phyloP scores from a whole-genome alignment of 257 asterid species.

The Solanum raphanifolium region DNA sequence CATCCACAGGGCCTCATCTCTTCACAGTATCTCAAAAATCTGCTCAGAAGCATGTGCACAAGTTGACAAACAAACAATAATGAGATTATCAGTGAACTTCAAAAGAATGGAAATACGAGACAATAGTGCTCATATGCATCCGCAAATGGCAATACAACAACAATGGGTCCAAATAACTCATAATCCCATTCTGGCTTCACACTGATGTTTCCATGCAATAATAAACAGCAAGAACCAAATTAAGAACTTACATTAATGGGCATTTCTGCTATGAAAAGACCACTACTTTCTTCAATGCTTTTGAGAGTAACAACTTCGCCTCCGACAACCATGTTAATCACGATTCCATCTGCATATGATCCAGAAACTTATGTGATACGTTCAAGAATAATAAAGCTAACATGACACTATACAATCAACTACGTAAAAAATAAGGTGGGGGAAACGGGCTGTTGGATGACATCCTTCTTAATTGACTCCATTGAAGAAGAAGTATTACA shows the following conservation, averaged over 20 bases:
- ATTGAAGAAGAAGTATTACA: not conserved
- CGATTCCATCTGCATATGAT: conserved; percentile 66
- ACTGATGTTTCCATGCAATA: not conserved
- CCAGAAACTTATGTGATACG: not conserved
- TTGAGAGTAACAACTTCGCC: conserved; percentile 82
- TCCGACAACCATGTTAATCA: conserved; percentile 90
- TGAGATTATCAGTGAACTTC: not conserved
- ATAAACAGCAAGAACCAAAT: not conserved
- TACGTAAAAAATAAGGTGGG: not conserved
- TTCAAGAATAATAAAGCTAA: not conserved
- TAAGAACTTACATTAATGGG: conserved; percentile 68
- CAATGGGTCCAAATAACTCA: not conserved
- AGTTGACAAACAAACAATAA: not conserved
- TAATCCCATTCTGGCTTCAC: not conserved
- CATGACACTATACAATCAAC: not conserved
- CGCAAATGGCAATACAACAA: not conserved
- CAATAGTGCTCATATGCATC: not conserved
- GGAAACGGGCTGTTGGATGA: not conserved
- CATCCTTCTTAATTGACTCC: not conserved
- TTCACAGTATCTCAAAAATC: conserved; percentile 82
- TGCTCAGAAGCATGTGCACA: conserved; percentile 19
- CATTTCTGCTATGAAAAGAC: conserved; percentile 78
- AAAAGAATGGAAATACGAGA: not conserved
- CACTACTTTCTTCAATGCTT: conserved; percentile 81
- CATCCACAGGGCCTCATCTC: conserved; percentile 11